Conservation (phyloP, 139 green algal species). For the Spirogloea muscicola region DNA sequence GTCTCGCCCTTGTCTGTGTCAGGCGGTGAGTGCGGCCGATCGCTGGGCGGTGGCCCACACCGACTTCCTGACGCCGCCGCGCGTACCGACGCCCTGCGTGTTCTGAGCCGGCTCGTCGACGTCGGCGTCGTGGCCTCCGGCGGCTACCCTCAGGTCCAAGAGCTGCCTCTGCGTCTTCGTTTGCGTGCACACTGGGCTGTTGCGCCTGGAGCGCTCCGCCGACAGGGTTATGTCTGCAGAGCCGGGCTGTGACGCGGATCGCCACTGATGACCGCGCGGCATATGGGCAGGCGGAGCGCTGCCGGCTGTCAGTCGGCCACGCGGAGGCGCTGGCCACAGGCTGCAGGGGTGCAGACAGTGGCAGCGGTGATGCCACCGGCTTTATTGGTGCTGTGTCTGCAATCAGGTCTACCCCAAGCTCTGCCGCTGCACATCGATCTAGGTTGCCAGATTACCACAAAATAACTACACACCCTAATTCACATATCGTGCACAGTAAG, state of each 20-base stretch:
- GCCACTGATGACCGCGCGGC: neutral
- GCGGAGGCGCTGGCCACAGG: neutral
- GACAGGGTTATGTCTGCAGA: neutral
- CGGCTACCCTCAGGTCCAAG: slow-evolving; percentile 6
- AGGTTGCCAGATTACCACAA: neutral
- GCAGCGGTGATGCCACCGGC: neutral
- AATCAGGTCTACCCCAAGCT: slow-evolving; percentile 1
- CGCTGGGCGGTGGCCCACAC: slow-evolving; percentile 8
- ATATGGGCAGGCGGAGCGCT: slow-evolving; percentile 23
- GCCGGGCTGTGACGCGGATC: neutral
- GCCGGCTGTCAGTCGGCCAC: slow-evolving; percentile 18
- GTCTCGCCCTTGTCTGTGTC: too few relatives aligned
- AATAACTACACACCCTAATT: neutral
- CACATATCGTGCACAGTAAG: neutral
- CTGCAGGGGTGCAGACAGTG: neutral
- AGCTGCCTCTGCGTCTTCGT: neutral
- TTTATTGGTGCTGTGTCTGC: slow-evolving; percentile 14
- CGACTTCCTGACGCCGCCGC: slow-evolving; percentile 18
- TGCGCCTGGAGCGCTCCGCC: neutral
- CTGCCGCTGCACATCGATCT: neutral
- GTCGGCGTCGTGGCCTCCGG: neutral
- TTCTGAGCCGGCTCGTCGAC: neutral
- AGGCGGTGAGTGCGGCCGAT: neutral
- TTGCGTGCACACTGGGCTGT: neutral
- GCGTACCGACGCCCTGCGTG: neutral